Conservation (phyloP, 2,329 filamentous ascomycete genomes). For the Teratosphaeria epicoccoides region DNA sequence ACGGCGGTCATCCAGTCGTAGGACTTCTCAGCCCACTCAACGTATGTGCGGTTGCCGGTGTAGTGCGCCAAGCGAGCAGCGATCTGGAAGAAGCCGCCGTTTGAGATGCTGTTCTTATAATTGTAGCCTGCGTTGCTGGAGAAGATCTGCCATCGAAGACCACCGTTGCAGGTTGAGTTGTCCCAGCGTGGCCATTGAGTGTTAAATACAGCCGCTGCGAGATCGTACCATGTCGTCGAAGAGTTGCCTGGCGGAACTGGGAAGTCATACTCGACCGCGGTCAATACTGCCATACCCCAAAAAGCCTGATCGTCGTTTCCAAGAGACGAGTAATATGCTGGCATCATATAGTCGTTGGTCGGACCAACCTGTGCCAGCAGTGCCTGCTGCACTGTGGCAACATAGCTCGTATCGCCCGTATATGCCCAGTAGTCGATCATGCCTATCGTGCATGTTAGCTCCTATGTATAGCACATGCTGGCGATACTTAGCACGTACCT, state of each 20-base stretch:
- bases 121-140: conserved; percentile 58
- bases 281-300: conserved; percentile 75
- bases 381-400: conserved; percentile 31
- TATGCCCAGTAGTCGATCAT: conserved; percentile 37
- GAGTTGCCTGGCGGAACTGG: conserved; percentile 47
- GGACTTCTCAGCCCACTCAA: conserved; percentile 60
- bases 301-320: conserved; percentile 57
- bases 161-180: conserved; percentile 53
- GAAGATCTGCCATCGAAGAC: conserved; percentile 79
- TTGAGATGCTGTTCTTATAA: conserved; percentile 50
- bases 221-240: conserved; percentile 57
- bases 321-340: conserved; percentile 23
- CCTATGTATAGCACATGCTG: not conserved
- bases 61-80: conserved; percentile 62
- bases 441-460: not conserved
- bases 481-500: conserved; percentile 3
- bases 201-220: conserved; percentile 72
- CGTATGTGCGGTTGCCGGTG: conserved; percentile 69
- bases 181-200: conserved; percentile 66
- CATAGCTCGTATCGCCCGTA: conserved; percentile 35
- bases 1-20: conserved; percentile 47
- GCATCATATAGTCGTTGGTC: conserved; percentile 34
- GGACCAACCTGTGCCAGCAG: conserved; percentile 33
- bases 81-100: conserved; percentile 49
- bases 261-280: conserved; percentile 66